These are phyloP conservation scores for Ustilago bromivora DNA, from an alignment of 1,284 basidiomycete genomes.

Conservation along the genomic window DNA sequence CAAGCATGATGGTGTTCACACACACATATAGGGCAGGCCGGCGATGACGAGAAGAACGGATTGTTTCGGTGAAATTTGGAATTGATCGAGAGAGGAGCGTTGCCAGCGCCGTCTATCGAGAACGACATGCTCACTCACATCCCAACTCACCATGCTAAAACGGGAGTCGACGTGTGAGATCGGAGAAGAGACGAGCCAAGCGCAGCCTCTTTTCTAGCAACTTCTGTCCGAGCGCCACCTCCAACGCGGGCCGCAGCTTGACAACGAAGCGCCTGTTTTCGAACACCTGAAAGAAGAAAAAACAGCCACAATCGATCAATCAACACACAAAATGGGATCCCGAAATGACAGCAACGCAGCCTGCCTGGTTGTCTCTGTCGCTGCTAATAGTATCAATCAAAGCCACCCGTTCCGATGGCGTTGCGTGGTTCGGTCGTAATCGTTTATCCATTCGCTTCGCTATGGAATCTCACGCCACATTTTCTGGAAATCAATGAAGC, in stretches of 20 bases:
- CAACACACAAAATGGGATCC: not conserved
- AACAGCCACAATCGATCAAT: not conserved
- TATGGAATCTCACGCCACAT: constrained; percentile 11
- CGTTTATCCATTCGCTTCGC: not conserved
- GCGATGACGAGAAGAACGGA: too few relatives aligned
- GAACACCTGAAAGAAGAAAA: not conserved
- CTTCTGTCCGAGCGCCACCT: constrained; percentile 6
- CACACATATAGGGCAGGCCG: too few relatives aligned
- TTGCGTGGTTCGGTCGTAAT: not conserved
- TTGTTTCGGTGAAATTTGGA: too few relatives aligned
- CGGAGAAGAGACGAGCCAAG: not conserved
- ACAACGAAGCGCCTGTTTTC: not conserved
- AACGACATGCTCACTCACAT: not conserved
- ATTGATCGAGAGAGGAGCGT: not conserved
- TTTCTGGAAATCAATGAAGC: not conserved
- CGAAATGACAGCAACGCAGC: not conserved
- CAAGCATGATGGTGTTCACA: too few relatives aligned
- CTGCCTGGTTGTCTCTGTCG: not conserved
- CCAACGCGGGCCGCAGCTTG: not conserved
- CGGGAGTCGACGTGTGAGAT: not conserved
- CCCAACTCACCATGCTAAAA: not conserved
- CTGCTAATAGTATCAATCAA: too few relatives aligned
- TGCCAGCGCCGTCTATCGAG: not conserved
- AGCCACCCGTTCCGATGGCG: not conserved
- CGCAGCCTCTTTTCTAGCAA: not conserved